Base-by-base conservation (phyloP, 176 grass and related monocot genomes). In the Raddia guianensis region DNA sequence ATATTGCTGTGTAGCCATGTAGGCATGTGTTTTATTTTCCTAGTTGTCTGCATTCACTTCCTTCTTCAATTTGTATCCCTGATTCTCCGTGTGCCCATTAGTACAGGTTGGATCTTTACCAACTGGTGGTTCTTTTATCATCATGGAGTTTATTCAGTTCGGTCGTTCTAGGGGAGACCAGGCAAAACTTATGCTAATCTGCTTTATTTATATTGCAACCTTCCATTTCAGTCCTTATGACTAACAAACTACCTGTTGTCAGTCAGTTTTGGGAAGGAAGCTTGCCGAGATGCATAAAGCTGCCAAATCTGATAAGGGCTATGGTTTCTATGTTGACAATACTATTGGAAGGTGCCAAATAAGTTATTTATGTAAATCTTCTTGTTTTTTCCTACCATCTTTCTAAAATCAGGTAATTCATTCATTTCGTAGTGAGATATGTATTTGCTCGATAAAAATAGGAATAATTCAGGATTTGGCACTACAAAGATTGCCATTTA, bases 101-200 rank as follows among this genome's bases (percentile, higher is more conserved):
- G 16, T 82, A 63, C 74, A 99, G 96, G 92, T 93, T 86, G 89
- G 92, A 4, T 67, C 84, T 0, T 87, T 99, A 72, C 90, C 90
- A 34, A 83, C 66, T 34, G 93, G 90, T 55, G 96, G 96, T 67
- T 99, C 96, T 43, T 99, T 89, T 88, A 95, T 99, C 60, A 91
- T 99, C 67, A 95, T 99, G 92, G 92, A 99, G 78, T 99, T 88
- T 79, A 99, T 95, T 88, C 79, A 93, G 63, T 99, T 95, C 70
- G 92, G 92, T 47, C 46, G 82, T 75, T 93, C 86, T 60, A 91
- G 90, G 66, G 84, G 84, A 79, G 80, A 89, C 77, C 96, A 99
- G 96, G 96, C 95, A 83, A 85, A 85, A 32, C 55, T 54, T 80
- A 70, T 78, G 63, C 12, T 4, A 69, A 51, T 63, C 63, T 59